Evolutionary conservation across 805 yeast genomes (phyloP).

Genomic region (Myxozyma sirexii): DNA sequence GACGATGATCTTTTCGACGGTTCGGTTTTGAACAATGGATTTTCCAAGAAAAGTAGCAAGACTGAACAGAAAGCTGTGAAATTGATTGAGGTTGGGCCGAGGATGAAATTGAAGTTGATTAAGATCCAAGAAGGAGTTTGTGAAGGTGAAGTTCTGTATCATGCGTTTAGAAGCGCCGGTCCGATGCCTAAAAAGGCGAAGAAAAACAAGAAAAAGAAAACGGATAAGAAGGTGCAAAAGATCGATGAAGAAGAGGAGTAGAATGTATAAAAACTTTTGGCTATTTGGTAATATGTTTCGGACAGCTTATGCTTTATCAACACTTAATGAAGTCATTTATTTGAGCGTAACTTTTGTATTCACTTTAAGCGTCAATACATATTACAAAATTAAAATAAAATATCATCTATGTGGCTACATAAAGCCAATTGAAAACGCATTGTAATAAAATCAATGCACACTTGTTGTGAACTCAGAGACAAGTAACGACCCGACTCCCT

Average conservation of each 20-base stretch:
- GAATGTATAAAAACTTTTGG: not conserved
- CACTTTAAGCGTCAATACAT: not conserved
- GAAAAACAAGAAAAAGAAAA: constrained; percentile 2
- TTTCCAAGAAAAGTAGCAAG: constrained; percentile 18
- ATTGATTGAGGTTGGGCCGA: constrained; percentile 90
- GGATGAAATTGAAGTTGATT: constrained; percentile 70
- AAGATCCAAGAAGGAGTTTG: constrained; percentile 94
- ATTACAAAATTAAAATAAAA: not conserved
- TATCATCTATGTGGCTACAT: not conserved
- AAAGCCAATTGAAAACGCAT: not conserved
- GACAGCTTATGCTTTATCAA: too few species aligned
- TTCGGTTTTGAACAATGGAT: constrained; percentile 34
- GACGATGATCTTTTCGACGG: constrained; percentile 82
- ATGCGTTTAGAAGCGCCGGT: constrained; percentile 46
- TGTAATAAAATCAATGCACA: not conserved
- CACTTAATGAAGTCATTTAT: too few species aligned
- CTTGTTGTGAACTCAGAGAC: not conserved
- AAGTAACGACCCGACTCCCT: constrained; percentile 1
- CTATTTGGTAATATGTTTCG: not conserved
- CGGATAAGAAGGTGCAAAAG: not conserved
- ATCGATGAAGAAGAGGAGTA: not conserved
- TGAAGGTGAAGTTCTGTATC: constrained; percentile 84
- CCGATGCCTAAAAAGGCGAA: constrained; percentile 4
- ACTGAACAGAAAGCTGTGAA: constrained; percentile 79
- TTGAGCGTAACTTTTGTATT: not conserved